Conservation (phyloP, 163 green algal genomes). For the Picocystis sp. region DNA sequence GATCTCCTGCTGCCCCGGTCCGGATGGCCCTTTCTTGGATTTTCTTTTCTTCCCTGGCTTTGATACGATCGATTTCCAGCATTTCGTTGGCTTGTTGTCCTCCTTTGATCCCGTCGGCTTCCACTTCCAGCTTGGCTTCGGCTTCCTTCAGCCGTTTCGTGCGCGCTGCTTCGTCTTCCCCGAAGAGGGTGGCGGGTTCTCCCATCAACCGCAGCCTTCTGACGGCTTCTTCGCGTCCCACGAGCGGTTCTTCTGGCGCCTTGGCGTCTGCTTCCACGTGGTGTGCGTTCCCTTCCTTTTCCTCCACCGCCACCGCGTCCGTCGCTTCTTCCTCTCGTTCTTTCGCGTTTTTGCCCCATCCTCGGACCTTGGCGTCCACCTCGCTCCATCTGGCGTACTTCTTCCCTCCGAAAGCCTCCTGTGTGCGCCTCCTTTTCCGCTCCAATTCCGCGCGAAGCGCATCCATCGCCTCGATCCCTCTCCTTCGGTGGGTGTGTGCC, state of each 20-base stretch:
- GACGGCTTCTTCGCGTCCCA: constrained; percentile 50
- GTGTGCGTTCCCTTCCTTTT: not conserved
- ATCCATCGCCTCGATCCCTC: constrained; percentile 34
- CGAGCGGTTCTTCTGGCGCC: constrained; percentile 18
- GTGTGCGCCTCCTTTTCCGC: constrained; percentile 43
- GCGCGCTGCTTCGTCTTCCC: constrained; percentile 36
- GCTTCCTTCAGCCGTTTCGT: not conserved
- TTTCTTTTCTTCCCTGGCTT: constrained; percentile 10
- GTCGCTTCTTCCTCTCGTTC: constrained; percentile 31
- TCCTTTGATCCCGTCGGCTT: constrained; percentile 3
- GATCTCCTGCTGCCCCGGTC: not conserved
- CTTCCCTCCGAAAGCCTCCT: constrained; percentile 39
- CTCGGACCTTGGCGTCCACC: constrained; percentile 51
- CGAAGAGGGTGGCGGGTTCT: constrained; percentile 77
- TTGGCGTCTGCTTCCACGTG: not conserved
- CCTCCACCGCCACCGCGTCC: not conserved
- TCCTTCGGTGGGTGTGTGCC: not conserved
- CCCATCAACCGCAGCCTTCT: constrained; percentile 55
- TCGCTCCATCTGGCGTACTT: constrained; percentile 47
- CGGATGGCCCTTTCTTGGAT: constrained; percentile 12
- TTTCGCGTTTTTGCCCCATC: constrained; percentile 41
- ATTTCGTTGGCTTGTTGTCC: constrained; percentile 37
- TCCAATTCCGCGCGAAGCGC: constrained; percentile 46
- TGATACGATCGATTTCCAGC: constrained; percentile 30
- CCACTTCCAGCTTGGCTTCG: constrained; percentile 16